Conservation (phyloP, 257 asterid genomes). For the Capsicum pubescens region DNA sequence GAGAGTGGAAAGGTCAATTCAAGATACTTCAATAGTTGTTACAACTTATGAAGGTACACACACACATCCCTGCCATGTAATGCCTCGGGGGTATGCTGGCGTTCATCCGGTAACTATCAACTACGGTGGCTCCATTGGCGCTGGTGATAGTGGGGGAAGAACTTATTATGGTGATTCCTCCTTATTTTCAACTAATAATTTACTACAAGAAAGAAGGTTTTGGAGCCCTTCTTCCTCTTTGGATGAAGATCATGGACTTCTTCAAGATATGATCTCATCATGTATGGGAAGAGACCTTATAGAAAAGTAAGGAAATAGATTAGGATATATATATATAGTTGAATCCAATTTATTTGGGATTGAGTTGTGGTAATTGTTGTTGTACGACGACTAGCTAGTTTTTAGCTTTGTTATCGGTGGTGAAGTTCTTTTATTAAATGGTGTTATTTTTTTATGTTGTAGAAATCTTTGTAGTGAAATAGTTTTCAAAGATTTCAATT, state of each 20-base stretch:
- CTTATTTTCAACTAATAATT: slow-evolving; percentile 30
- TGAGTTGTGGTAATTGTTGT: no score
- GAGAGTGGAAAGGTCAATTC: slow-evolving; percentile 79
- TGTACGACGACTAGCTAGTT: no score
- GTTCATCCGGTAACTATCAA: slow-evolving; percentile 45
- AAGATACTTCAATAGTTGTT: slow-evolving; percentile 77
- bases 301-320: slow-evolving; percentile 16
- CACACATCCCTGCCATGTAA: slow-evolving; percentile 61
- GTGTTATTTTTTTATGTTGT: no score
- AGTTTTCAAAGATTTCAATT: no score
- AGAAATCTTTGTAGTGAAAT: no score
- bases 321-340: no score
- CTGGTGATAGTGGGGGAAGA: slow-evolving; percentile 28
- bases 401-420: no score
- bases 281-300: slow-evolving; percentile 37
- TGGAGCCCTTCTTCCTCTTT: slow-evolving; percentile 43
- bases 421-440: no score
- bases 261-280: slow-evolving; percentile 73
- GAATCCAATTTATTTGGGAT: no score
- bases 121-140: slow-evolving; percentile 25
- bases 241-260: slow-evolving; percentile 62
- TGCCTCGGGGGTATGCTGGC: slow-evolving; percentile 56
- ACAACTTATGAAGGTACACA: slow-evolving; percentile 94
- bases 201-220: slow-evolving; percentile 46
- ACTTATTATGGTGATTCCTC: slow-evolving; percentile 26